Percentiles rank a stretch among this genome's conserved stretches.
Conservation (phyloP, 2,329 filamentous ascomycete species). For the Pseudogymnoascus sp. region DNA sequence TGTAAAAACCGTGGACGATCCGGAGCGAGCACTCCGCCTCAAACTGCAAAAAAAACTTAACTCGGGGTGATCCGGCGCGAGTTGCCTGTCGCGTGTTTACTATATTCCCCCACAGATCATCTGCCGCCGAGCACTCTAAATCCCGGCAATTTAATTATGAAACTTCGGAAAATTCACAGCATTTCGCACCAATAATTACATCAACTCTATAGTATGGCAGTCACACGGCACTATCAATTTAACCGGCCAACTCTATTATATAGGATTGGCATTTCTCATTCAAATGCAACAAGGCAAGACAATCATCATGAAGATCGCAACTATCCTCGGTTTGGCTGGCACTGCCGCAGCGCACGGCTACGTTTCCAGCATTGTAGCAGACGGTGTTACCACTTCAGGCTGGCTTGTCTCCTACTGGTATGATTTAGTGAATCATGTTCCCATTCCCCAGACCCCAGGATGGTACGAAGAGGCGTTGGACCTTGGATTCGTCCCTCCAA, state of each 20-base stretch:
- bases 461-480: constrained; percentile 48
- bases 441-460: constrained; percentile 34
- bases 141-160: constrained; percentile 1
- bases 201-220: not conserved
- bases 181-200: constrained; percentile 1
- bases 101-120: not conserved
- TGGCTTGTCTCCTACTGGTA: constrained; percentile 1
- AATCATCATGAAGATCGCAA: constrained; percentile 4
- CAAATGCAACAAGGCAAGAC: not conserved
- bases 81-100: not conserved
- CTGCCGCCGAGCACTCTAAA: not conserved
- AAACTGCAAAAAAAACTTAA: not conserved
- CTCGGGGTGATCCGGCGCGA: not conserved
- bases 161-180: not conserved
- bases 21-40: not conserved
- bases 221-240: constrained; percentile 2
- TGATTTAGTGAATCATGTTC: not conserved
- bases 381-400: constrained; percentile 29
- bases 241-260: not conserved
- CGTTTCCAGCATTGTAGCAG: constrained; percentile 39
- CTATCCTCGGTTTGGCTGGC: constrained; percentile 22
- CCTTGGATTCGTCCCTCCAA: constrained; percentile 45
- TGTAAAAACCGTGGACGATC: not conserved
- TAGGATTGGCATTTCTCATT: not conserved
- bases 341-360: constrained; percentile 41